These are phyloP conservation scores for Beauveria sp. DNA, from an alignment of 2,329 filamentous ascomycete species.

Conservation along the genomic window DNA sequence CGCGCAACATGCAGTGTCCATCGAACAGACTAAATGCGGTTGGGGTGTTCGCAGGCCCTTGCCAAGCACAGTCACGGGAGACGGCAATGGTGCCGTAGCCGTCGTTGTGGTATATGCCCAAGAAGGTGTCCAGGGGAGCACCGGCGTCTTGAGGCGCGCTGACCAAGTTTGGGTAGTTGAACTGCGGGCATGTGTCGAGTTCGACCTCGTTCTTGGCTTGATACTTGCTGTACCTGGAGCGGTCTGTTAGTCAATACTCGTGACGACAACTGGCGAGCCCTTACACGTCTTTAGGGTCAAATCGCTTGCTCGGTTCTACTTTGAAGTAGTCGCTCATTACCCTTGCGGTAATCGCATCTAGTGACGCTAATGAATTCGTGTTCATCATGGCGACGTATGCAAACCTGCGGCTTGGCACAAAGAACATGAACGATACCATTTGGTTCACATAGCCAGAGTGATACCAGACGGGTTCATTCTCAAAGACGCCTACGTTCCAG, in stretches of 20 bases:
- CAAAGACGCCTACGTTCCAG: slow-evolving; percentile 18
- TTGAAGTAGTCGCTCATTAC: slow-evolving; percentile 19
- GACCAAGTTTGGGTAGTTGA: slow-evolving; percentile 13
- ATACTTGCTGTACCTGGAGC: background rate
- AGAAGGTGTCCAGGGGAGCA: slow-evolving; percentile 33
- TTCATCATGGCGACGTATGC: slow-evolving; percentile 21
- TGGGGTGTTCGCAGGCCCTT: slow-evolving; percentile 11
- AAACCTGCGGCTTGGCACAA: slow-evolving; percentile 19
- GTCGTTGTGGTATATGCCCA: slow-evolving; percentile 31
- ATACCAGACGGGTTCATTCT: slow-evolving; percentile 18
- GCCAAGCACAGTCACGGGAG: slow-evolving; percentile 14
- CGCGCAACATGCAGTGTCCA: slow-evolving; percentile 15
- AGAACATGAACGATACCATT: slow-evolving; percentile 21
- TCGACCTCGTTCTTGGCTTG: background rate
- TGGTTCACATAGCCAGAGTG: slow-evolving; percentile 19
- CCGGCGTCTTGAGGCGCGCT: slow-evolving; percentile 23
- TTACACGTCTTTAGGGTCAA: slow-evolving; percentile 14
- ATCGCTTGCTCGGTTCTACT: slow-evolving; percentile 10
- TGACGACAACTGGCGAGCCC: background rate
- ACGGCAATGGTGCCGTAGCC: slow-evolving; percentile 17
- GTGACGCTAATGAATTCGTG: slow-evolving; percentile 8
- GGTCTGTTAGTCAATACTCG: background rate
- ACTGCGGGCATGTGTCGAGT: slow-evolving; percentile 15
- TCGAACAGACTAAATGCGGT: slow-evolving; percentile 6
- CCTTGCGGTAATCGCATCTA: slow-evolving; percentile 17